Evolutionary conservation across 2,329 filamentous ascomycete species (phyloP).

Genomic region (Ophiosphaerella narmari): DNA sequence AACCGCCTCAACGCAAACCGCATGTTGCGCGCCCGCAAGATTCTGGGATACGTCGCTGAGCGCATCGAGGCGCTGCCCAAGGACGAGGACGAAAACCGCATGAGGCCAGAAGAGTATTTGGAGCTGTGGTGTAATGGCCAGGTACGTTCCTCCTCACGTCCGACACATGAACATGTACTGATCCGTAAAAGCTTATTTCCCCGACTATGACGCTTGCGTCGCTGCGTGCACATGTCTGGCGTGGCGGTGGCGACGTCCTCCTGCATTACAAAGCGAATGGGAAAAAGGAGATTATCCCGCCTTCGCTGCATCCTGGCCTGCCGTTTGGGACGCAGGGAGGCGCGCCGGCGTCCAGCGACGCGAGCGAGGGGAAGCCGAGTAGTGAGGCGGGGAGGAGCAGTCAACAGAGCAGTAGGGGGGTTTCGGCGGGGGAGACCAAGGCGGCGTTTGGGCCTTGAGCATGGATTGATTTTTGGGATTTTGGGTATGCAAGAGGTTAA

Average conservation of each 20-base stretch:
- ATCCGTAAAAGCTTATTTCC: slow-evolving; percentile 60
- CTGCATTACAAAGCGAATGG: slow-evolving; percentile 92
- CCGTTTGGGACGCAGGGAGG: slow-evolving; percentile 11
- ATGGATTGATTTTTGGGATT: slow-evolving; percentile 4
- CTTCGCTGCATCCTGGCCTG: slow-evolving; percentile 22
- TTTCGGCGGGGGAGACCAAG: slow-evolving; percentile 20
- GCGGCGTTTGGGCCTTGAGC: slow-evolving; percentile 21
- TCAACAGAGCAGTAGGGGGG: slow-evolving; percentile 25
- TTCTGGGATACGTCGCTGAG: slow-evolving; percentile 88
- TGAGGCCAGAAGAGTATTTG: slow-evolving; percentile 88
- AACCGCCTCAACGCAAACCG: slow-evolving; percentile 94
- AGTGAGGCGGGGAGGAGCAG: slow-evolving; percentile 36
- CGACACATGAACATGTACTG: background rate
- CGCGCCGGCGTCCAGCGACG: slow-evolving; percentile 26
- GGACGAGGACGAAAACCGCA: slow-evolving; percentile 52
- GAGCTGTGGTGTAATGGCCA: slow-evolving; percentile 94
- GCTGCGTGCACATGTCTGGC: slow-evolving; percentile 89
- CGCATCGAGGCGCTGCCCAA: slow-evolving; percentile 76
- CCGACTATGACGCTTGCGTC: slow-evolving; percentile 92
- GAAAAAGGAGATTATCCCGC: slow-evolving; percentile 63
- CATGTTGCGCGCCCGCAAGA: slow-evolving; percentile 95
- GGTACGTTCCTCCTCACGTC: slow-evolving; percentile 57
- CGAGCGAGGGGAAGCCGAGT: slow-evolving; percentile 39
- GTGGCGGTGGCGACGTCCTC: slow-evolving; percentile 89
- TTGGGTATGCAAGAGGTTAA: too few species aligned